phyloP scores from a whole-genome alignment of 495 filamentous ascomycete species.

The Copromyces sp. region DNA sequence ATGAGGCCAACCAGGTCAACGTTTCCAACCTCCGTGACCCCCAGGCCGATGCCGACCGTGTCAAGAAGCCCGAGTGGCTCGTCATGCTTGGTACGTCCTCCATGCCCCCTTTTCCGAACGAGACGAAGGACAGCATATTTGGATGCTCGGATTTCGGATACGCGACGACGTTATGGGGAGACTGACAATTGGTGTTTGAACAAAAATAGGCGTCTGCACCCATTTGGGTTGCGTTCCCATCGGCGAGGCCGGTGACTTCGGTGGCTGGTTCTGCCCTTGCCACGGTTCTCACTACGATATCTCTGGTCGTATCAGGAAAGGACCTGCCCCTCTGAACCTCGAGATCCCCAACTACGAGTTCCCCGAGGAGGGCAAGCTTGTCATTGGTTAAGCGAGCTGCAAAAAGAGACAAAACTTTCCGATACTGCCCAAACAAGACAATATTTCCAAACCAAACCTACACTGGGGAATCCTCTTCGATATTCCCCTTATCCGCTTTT shows the following conservation, averaged over 20 bases:
- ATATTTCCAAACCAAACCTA: not conserved
- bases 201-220: slow-evolving; percentile 76
- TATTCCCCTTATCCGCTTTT: not conserved
- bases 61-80: slow-evolving; percentile 97
- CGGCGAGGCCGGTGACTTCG: slow-evolving; percentile 94
- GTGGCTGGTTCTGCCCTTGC: slow-evolving; percentile 99
- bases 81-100: slow-evolving; percentile 83
- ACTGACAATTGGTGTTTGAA: slow-evolving; percentile 8
- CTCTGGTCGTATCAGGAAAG: slow-evolving; percentile 90
- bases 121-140: not conserved
- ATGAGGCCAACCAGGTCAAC: slow-evolving; percentile 69
- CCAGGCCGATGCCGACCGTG: slow-evolving; percentile 80
- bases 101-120: not conserved
- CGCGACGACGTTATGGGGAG: not conserved
- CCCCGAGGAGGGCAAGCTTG: slow-evolving; percentile 63
- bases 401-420: not conserved
- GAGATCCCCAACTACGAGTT: slow-evolving; percentile 89
- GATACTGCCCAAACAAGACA: not conserved
- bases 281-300: slow-evolving; percentile 99
- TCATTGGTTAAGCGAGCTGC: slow-evolving; percentile 58
- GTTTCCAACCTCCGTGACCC: slow-evolving; percentile 80
- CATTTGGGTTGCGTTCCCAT: slow-evolving; percentile 98
- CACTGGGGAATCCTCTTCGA: not conserved
- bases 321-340: slow-evolving; percentile 92
- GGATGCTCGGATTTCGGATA: not conserved